Evolutionary conservation across 2,329 filamentous ascomycete genomes (phyloP).

Genomic region (Fusarium protoensiforme): DNA sequence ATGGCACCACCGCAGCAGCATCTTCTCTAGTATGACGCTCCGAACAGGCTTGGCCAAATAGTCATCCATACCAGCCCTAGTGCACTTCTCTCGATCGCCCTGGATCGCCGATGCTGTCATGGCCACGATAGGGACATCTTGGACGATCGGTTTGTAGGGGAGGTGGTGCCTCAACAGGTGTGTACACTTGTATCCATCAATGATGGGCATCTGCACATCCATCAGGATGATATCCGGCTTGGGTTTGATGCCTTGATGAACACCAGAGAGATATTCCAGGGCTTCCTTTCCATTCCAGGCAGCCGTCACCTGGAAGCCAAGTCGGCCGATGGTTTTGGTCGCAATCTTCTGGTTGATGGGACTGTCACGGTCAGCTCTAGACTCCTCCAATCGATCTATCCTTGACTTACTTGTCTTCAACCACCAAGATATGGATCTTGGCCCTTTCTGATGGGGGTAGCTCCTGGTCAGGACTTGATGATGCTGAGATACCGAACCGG

Average conservation of each 20-base stretch:
- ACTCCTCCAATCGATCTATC: not conserved
- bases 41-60: conserved; percentile 81
- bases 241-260: conserved; percentile 59
- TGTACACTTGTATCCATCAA: conserved; percentile 83
- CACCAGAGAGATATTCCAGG: conserved; percentile 74
- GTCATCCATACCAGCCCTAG: conserved; percentile 80
- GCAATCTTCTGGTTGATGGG: conserved; percentile 81
- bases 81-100: conserved; percentile 80
- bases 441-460: conserved; percentile 68
- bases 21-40: conserved; percentile 73
- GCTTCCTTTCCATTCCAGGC: conserved; percentile 85
- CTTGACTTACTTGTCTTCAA: conserved; percentile 80
- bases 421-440: conserved; percentile 76
- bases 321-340: conserved; percentile 77
- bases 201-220: conserved; percentile 81
- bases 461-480: conserved; percentile 57
- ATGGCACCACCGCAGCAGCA: conserved; percentile 76
- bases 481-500: conserved; percentile 47
- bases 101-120: conserved; percentile 85
- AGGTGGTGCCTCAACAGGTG: conserved; percentile 76
- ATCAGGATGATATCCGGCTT: conserved; percentile 82
- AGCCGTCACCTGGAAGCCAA: conserved; percentile 77
- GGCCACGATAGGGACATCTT: conserved; percentile 79
- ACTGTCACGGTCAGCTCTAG: conserved; percentile 48
- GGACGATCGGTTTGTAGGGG: conserved; percentile 70